phyloP scores from a whole-genome alignment of 2,329 filamentous ascomycete genomes.

The Sporothrix brasiliensis region DNA sequence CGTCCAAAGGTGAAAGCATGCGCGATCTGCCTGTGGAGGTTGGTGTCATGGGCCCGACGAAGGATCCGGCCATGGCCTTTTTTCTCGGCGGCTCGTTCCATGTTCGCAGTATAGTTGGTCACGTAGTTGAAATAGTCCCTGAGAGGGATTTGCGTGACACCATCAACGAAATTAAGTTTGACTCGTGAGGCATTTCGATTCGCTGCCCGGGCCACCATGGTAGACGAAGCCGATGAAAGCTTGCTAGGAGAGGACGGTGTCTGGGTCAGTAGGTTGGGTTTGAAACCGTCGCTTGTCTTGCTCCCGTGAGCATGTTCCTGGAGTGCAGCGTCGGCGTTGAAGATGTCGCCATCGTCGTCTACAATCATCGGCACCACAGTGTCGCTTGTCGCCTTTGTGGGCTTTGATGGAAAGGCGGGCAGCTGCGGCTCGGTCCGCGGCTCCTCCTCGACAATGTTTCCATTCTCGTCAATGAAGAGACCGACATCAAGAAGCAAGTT shows the following conservation, averaged over 20 bases:
- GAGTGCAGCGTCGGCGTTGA: background rate
- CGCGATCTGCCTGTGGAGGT: slow-evolving; percentile 25
- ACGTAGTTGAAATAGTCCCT: slow-evolving; percentile 33
- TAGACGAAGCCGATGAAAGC: background rate
- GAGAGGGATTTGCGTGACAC: slow-evolving; percentile 36
- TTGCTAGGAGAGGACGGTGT: slow-evolving; percentile 22
- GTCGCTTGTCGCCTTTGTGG: background rate
- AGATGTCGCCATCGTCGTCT: slow-evolving; percentile 31
- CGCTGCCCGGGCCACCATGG: slow-evolving; percentile 21
- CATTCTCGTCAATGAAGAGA: slow-evolving; percentile 39
- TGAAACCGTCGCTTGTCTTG: background rate
- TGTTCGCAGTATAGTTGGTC: slow-evolving; percentile 35
- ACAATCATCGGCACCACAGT: slow-evolving; percentile 27
- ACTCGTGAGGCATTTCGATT: background rate
- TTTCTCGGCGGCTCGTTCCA: slow-evolving; percentile 33
- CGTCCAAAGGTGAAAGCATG: slow-evolving; percentile 35
- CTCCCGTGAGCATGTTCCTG: background rate
- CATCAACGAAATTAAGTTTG: slow-evolving; percentile 33
- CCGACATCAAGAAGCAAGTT: slow-evolving; percentile 47
- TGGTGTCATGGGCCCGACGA: slow-evolving; percentile 31
- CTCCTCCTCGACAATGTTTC: slow-evolving; percentile 36
- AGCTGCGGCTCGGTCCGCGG: slow-evolving; percentile 34
- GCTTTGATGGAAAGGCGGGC: slow-evolving; percentile 28
- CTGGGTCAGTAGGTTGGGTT: background rate
- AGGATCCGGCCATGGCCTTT: slow-evolving; percentile 20